phyloP scores from a whole-genome alignment of 2,329 filamentous ascomycete genomes.

The Nigrospora osmanthi region DNA sequence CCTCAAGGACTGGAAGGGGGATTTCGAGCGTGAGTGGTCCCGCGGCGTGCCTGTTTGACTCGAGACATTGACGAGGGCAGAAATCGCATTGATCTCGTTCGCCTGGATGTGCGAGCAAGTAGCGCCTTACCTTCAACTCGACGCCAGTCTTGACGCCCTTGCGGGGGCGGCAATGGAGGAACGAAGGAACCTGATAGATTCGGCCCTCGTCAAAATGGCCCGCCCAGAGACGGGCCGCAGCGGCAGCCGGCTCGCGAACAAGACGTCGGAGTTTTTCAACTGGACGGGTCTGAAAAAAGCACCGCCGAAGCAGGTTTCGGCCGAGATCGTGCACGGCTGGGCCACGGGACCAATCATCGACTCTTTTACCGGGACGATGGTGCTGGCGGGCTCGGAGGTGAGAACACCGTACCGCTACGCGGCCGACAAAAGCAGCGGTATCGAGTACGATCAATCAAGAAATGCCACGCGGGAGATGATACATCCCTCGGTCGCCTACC shows the following conservation, averaged over 20 bases:
- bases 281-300: conserved; percentile 1
- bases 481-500: conserved; percentile 6
- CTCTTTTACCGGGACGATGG: conserved; percentile 3
- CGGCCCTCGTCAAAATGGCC: not conserved
- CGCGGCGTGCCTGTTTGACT: not conserved
- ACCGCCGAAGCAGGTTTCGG: not conserved
- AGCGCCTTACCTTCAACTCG: conserved; percentile 6
- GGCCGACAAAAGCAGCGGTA: not conserved
- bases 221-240: not conserved
- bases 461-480: conserved; percentile 4
- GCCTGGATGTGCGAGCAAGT: conserved; percentile 10
- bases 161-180: conserved; percentile 2
- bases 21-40: conserved; percentile 6
- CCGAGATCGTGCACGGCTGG: conserved; percentile 6
- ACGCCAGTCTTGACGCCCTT: not conserved
- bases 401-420: conserved; percentile 5
- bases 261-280: not conserved
- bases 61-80: not conserved
- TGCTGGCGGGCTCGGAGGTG: conserved; percentile 1
- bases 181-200: conserved; percentile 3
- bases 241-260: not conserved
- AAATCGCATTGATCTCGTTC: conserved; percentile 7
- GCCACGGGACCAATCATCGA: conserved; percentile 7
- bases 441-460: not conserved
- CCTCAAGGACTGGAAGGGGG: conserved; percentile 4